Base-by-base conservation (phyloP, 345 rosid species). In the Abelmoschus esculentus region DNA sequence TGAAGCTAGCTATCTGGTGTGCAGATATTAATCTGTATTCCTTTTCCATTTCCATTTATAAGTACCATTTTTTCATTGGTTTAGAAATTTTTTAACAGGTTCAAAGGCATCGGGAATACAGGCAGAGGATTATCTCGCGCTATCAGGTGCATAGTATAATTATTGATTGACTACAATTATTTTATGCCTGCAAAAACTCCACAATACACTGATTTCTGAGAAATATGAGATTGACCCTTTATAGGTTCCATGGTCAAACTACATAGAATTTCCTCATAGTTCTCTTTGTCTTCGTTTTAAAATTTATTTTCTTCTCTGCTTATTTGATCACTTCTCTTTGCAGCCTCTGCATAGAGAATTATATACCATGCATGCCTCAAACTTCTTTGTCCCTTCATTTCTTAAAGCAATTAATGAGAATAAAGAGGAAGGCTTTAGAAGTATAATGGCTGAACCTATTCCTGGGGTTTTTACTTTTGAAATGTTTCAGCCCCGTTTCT, bases 291-390 rank as follows among this genome's bases (percentile, higher is more conserved):
- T 53, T 50, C 1, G 0, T 1, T 0, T 22, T 34, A 47, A 4
- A 14, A 3, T 36, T 22, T 38, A 69, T 70, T 3, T 9, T 28
- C 66, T 49, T 54, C 56, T 2, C 14, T 47, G 42, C 70, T 58
- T 52, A 18, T 46, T 14, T 77, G 66, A 69, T 75, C 74, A n/a
- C 26, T 74, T 38, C 57, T 54, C 49, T 63, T 32, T 78, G 86
- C 91, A 95, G 97, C 97, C 96, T 57, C 72, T 82, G 79, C 82
- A 87, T 71, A 86, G 74, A 75, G 93, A 91, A 79, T 74, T 95
- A 42, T 87, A 85, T 73, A 47, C 84, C 3, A 82, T 91, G 77
- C 81, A 89, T 61, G 83, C 93, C 53, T 53, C 75, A n/a, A 63
- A 76, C 44, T 86, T 87, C 85, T 89, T 95, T 72, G 80, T 68